Conservation (phyloP, 148 eudicot species). For the Fagopyrum esculentum region DNA sequence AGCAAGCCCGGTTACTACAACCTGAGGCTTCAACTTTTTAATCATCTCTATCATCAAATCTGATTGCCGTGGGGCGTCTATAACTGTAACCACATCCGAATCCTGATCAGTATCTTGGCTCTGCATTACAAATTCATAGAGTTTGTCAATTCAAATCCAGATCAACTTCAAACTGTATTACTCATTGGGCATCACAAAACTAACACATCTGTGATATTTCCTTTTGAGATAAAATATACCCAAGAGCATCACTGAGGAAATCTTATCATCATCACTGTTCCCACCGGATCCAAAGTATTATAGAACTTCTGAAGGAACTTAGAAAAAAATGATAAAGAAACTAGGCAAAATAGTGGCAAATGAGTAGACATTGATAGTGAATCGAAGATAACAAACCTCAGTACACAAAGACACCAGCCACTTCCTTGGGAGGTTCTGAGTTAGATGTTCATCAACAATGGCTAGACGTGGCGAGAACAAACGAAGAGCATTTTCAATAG, state of each 20-base stretch:
- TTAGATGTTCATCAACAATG: constrained; percentile 87
- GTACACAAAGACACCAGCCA: constrained; percentile 84
- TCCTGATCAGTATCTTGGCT: constrained; percentile 21
- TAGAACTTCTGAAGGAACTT: not conserved
- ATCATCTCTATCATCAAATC: constrained; percentile 91
- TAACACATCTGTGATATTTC: not conserved
- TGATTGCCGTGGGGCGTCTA: constrained; percentile 94
- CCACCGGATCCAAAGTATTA: not conserved
- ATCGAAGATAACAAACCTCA: constrained; percentile 34
- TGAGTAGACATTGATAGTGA: not conserved
- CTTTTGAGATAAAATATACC: not conserved
- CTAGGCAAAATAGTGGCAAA: not conserved
- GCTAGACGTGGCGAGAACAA: constrained; percentile 89
- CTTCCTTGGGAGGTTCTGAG: constrained; percentile 66
- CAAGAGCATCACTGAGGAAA: too few relatives aligned
- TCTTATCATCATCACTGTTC: not conserved
- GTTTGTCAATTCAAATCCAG: not conserved
- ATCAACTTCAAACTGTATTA: not conserved
- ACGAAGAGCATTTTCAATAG: constrained; percentile 81
- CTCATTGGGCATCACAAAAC: not conserved
- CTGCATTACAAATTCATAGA: constrained; percentile 36
- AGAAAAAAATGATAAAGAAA: not conserved
- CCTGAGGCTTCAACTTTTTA: constrained; percentile 83
- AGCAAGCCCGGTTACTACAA: constrained; percentile 92
- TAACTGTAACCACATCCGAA: constrained; percentile 62